A percentile compares a stretch with the other conserved stretches of the same genome.
These are phyloP conservation scores for Pseudocercospora cruenta DNA, from an alignment of 2,329 filamentous ascomycete species.

Conservation along the genomic window DNA sequence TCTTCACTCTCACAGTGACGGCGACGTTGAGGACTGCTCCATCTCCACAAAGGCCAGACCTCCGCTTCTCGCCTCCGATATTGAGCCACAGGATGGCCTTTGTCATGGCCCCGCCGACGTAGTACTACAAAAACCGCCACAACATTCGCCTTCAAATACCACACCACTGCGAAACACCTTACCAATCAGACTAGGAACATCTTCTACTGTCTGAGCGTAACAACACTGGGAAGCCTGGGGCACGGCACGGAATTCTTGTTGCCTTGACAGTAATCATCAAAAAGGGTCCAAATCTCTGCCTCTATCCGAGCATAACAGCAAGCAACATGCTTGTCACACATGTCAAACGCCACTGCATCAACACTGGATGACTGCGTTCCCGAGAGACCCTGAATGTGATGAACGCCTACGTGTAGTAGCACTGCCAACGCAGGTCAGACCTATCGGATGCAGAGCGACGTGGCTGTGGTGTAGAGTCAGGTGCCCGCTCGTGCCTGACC, in stretches of 20 bases:
- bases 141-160: neutral
- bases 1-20: neutral
- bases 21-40: neutral
- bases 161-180: neutral
- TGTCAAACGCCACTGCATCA: neutral
- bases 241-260: neutral
- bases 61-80: neutral
- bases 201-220: neutral
- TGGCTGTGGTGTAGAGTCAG: neutral
- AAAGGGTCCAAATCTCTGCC: neutral
- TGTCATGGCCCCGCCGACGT: neutral
- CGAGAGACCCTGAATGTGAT: neutral
- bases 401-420: neutral
- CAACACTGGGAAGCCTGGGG: neutral
- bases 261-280: neutral
- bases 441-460: neutral
- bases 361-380: neutral
- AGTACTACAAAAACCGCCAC: neutral
- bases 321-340: slow-evolving; percentile 3
- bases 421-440: neutral
- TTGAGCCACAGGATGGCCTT: neutral
- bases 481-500: no score
- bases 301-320: neutral
- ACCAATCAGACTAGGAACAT: neutral
- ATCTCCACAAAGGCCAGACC: neutral